Evolutionary conservation across 140 eudicot species (phyloP), one percentile per base, ranked within the genome.

Genomic region (Oenanthe javanica): DNA sequence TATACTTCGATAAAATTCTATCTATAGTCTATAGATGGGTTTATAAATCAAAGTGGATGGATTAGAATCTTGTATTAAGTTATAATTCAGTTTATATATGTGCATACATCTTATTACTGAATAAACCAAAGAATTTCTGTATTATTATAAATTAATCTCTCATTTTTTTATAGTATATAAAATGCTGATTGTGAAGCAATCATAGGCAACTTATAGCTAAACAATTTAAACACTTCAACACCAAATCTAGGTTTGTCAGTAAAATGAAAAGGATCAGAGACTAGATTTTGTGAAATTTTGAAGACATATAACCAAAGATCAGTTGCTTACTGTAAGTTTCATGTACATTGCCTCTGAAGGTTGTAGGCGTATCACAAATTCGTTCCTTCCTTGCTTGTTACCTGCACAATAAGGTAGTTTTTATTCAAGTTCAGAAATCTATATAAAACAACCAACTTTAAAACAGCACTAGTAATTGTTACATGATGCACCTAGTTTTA

Each of bases 271-370:
- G 0, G 16, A 43, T 42, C 52, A 45, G 77, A n/a, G 11, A 74
- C 21, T 46, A 52, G 72, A 51, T 40, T 64, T 55, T 40, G 42
- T 63, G 13, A 46, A 31, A 63, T 40, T n/a, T 13, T 77, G 13
- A 45, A 3, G 36, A 52, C 25, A 4, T 5, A 0, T 61, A 51
- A 52, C 18, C 6, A 47, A 63, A 13, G 9, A 72, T 15, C 59
- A 31, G 42, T 79, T 36, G 46, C 93, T 69, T 92, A 92, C 98
- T 51, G 97, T 94, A 71, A 94, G 97, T 82, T 94, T 94, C 98
- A 94, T 94, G 88, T 94, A 94, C 81, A 94, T 94, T 81, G 98
- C 98, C 88, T 94, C 98, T 61, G 92, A 89, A 79, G 98, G 98
- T 82, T 94, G 98, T 77, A 94, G 89, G 70, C 98, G 89, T 43